Evolutionary conservation across 2,329 filamentous ascomycete genomes (phyloP), one percentile per base, ranked within the genome.

Genomic region (Penicillium sp.): DNA sequence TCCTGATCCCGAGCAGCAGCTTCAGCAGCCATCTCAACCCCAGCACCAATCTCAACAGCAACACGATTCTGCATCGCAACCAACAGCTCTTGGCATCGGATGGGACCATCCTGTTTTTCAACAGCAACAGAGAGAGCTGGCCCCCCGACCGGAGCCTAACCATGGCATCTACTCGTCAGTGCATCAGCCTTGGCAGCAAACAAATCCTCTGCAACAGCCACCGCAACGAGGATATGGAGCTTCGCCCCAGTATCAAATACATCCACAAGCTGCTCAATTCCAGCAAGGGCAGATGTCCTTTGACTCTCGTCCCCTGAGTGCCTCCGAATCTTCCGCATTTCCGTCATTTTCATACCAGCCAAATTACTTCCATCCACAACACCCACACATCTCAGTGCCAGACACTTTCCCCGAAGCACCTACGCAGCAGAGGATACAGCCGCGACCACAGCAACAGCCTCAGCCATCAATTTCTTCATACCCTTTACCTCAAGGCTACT

Each of bases 31-130:
- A n/a, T 35, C 56, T 23, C 71, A 67, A 43, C 66, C 68, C 35
- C 62, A 60, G 31, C 58, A 66, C 35, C 50, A 25, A 33, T 29
- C 57, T n/a, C 71, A 67, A 42, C 68, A 69, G 37, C 63, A 61
- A 29, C 58, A 66, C 29, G 62, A 62, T 55, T 51, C 50, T 6
- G 35, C 57, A 37, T 49, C 58, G 35, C 69, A 70, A 42, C 69
- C 68, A 47, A 60, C 65, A 38, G 66, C 70, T 4, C 60, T 74
- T 59, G 71, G 71, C 1, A 75, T 76, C 9, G 62, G 62, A 35
- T 76, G 73, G 74, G 73, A 76, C 50, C 71, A 72, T 60, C 72
- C 69, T n/a, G 68, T 73, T 13, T 73, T 73, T 47, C 70, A 70
- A 31, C 69, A 72, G 38, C 57, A 69, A 40, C 65, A 68, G 19